phyloP scores from a whole-genome alignment of 2,329 filamentous ascomycete genomes.

The Monosporascus sp. region DNA sequence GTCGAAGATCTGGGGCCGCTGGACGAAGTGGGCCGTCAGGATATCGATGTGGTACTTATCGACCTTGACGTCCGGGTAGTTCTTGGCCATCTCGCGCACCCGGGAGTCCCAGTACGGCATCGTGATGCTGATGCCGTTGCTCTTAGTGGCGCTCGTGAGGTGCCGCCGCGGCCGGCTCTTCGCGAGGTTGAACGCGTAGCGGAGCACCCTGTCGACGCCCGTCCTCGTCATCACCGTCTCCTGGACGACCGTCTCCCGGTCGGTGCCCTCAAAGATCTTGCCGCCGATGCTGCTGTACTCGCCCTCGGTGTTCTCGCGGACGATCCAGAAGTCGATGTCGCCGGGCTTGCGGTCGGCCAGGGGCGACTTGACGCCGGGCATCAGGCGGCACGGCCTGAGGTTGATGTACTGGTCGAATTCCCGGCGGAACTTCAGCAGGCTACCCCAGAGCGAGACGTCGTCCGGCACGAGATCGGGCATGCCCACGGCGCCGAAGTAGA shows the following conservation, averaged over 20 bases:
- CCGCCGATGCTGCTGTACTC: constrained; percentile 61
- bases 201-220: constrained; percentile 52
- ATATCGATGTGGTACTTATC: constrained; percentile 63
- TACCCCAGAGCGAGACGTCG: constrained; percentile 62
- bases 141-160: constrained; percentile 61
- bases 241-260: constrained; percentile 56
- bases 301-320: constrained; percentile 60
- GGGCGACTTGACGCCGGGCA: constrained; percentile 55
- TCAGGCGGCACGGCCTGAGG: constrained; percentile 57
- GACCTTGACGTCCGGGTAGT: constrained; percentile 51
- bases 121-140: constrained; percentile 57
- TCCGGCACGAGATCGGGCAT: constrained; percentile 52
- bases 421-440: constrained; percentile 62
- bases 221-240: constrained; percentile 56
- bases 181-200: constrained; percentile 57
- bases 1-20: constrained; percentile 51
- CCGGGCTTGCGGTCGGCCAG: constrained; percentile 47
- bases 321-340: constrained; percentile 60
- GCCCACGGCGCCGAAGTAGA: constrained; percentile 64
- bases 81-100: constrained; percentile 43
- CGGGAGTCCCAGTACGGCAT: constrained; percentile 64
- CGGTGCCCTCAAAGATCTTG: constrained; percentile 50
- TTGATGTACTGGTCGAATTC: constrained; percentile 66
- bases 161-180: constrained; percentile 48
- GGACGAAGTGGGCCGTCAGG: constrained; percentile 57